Evolutionary conservation across 163 green algal species (phyloP).

Genomic region (Scenedesmus sp.): DNA sequence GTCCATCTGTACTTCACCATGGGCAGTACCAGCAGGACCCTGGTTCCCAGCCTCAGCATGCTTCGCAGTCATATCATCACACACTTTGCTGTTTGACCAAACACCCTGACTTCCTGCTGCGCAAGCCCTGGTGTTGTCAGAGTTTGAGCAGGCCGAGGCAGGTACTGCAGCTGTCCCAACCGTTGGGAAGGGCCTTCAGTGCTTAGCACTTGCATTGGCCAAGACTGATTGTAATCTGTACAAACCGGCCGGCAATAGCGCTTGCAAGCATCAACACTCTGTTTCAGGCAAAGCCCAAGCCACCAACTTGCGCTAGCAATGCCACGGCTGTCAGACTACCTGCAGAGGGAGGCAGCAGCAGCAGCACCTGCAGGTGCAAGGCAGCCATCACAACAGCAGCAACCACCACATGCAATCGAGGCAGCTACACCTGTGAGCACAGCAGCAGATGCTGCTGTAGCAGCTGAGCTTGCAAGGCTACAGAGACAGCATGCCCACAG

Average conservation of each 20-base stretch:
- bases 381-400: slow-evolving; percentile 3
- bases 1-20: not conserved
- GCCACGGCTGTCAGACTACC: slow-evolving; percentile 41
- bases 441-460: not conserved
- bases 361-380: slow-evolving; percentile 26
- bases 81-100: too few species aligned
- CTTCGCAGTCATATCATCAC: not conserved
- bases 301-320: not conserved
- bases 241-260: not conserved
- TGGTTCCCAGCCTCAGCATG: not conserved
- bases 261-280: too few species aligned
- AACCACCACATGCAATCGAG: not conserved
- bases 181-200: not conserved
- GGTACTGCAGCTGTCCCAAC: not conserved
- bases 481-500: not conserved
- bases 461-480: not conserved
- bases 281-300: not conserved
- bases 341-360: not conserved
- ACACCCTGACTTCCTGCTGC: too few species aligned
- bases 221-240: not conserved
- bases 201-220: too few species aligned
- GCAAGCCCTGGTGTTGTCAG: not conserved
- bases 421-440: slow-evolving; percentile 23
- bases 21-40: too few species aligned
- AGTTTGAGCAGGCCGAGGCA: slow-evolving; percentile 4